These are phyloP conservation scores for Jimgerdemannia flammicorona DNA, from an alignment of 192 early-diverging fungal species.

Conservation along the genomic window DNA sequence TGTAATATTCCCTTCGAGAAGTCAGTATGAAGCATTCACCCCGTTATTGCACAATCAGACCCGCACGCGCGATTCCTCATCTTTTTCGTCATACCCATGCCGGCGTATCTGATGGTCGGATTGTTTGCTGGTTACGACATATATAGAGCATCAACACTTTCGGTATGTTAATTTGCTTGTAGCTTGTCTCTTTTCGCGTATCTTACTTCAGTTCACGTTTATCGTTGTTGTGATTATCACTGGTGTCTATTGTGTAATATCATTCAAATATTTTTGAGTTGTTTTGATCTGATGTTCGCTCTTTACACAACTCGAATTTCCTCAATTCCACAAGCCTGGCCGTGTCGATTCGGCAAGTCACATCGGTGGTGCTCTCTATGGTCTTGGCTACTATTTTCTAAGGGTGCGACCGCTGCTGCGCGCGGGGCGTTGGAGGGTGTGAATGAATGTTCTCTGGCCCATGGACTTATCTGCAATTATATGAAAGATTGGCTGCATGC, in stretches of 20 bases:
- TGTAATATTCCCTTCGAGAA: not conserved
- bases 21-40: not conserved
- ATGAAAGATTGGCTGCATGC: no score
- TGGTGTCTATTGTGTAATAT: no score
- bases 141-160: conserved; percentile 35
- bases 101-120: conserved; percentile 40
- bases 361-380: conserved; percentile 42
- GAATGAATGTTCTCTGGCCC: not conserved
- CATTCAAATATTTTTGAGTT: not conserved
- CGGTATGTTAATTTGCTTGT: conserved; percentile 7
- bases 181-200: not conserved
- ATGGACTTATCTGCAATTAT: no score
- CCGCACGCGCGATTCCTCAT: conserved; percentile 41
- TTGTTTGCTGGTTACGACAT: conserved; percentile 47
- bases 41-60: conserved; percentile 9
- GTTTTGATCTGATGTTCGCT: no score
- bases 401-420: conserved; percentile 31
- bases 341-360: conserved; percentile 44
- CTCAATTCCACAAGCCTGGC: conserved; percentile 17
- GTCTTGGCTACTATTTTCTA: conserved; percentile 38
- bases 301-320: no score
- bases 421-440: conserved; percentile 21
- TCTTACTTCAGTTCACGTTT: no score
- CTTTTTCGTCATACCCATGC: conserved; percentile 51
- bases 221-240: no score